These are phyloP conservation scores for Eucalyptus erythrocorys DNA, from an alignment of 345 rosid species.

Conservation along the genomic window DNA sequence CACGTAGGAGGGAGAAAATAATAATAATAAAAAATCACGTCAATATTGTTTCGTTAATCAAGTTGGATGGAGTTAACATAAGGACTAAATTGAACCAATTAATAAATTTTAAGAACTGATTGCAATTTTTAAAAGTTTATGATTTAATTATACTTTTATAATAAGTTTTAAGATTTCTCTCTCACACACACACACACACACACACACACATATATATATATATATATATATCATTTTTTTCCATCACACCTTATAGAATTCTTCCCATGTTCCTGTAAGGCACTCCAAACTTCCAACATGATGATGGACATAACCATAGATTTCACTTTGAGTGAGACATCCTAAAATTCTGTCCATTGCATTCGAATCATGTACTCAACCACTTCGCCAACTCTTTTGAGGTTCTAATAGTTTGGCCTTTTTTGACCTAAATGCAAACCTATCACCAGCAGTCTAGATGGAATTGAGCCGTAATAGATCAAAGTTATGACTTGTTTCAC, in stretches of 20 bases:
- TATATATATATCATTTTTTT: no score
- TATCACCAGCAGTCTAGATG: not conserved
- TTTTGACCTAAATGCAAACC: not conserved
- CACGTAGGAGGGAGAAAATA: not conserved
- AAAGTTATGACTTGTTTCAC: not conserved
- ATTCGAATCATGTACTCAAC: not conserved
- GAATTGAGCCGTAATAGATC: not conserved
- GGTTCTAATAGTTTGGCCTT: not conserved
- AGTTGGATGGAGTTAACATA: fast-evolving
- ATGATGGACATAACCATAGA: not conserved
- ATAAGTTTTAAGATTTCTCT: no score
- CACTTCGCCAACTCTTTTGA: not conserved
- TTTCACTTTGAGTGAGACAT: not conserved
- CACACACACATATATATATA: no score
- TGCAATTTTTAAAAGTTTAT: no score
- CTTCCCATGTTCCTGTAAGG: not conserved
- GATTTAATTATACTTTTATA: no score
- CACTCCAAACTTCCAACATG: not conserved
- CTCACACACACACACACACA: no score
- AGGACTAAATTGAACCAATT: fast-evolving
- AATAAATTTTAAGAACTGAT: no score
- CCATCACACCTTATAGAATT: not conserved
- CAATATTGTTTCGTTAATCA: no score
- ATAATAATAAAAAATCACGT: no score
- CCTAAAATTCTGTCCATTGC: not conserved